Base-by-base conservation (phyloP, 179 eudicot species). In the Dionaea muscipula region DNA sequence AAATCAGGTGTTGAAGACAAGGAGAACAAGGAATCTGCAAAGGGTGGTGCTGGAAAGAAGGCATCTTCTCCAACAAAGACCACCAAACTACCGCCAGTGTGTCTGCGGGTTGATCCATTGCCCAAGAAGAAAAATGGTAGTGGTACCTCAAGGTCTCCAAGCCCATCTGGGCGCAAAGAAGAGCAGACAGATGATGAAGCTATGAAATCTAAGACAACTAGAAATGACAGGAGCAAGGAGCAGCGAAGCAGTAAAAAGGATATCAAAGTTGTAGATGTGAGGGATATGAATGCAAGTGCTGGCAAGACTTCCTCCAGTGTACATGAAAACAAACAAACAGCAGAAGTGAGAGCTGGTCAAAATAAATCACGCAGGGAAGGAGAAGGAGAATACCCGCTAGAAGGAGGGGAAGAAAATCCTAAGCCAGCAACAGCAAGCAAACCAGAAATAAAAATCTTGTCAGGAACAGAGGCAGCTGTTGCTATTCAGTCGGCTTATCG, bases 41-140 rank as follows among this genome's bases (percentile, higher is more conserved):
- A 63, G 53, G 66, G 52, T 18, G 56, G 50, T 35, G 3, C 43
- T 3, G 63, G 71, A 44, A 63, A 21, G 47, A 59, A 67, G 43
- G 41, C 72, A 26, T 51, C 68, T 14, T 71, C 80, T 28, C 60
- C 72, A 41, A 46, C 75, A 12, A 81, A 77, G 72, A 51, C 69
- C 21, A 61, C 84, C 12, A 81, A 80, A 68, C 68, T 87, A n/a
- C 86, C 86, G 33, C 85, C 94, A 50, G 77, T 87, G 35, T 81
- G 96, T 55, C 71, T 87, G 37, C 80, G 86, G 46, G 77, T 84
- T 63, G 96, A 87, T 68, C 90, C 94, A 6, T 19, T 73, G 35
- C 81, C 81, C 0, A 81, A 62, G 67, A 76, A 59, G 68, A 87
- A 70, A 63, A 64, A 51, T 44, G 72, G 64, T 21, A 63, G 67